These are phyloP conservation scores for Nitzschia putrida DNA, from an alignment of 108 stramenopile species.

Conservation along the genomic window DNA sequence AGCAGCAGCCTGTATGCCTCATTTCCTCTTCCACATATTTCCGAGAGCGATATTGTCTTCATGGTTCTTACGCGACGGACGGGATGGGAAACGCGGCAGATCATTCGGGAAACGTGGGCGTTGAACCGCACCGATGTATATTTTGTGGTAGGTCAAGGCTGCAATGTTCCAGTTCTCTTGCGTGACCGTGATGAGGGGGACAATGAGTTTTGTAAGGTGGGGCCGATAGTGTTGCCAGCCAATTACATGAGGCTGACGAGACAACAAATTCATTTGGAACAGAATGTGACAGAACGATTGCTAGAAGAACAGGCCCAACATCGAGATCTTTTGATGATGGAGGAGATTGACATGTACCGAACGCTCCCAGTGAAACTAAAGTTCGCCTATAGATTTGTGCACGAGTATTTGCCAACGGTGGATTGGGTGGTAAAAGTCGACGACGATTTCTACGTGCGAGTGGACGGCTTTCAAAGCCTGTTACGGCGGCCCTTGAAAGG, in stretches of 20 bases:
- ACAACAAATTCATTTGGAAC: conserved; percentile 3
- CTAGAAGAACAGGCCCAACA: conserved; percentile 17
- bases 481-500: conserved; percentile 8
- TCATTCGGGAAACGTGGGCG: conserved; percentile 36
- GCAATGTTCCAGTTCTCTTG: conserved; percentile 2
- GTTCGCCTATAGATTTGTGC: conserved; percentile 12
- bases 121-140: conserved; percentile 12
- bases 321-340: conserved; percentile 20
- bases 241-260: background rate
- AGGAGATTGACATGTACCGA: conserved; percentile 15
- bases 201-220: conserved; percentile 1
- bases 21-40: background rate
- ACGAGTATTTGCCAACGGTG: background rate
- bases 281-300: background rate
- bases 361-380: conserved; percentile 20
- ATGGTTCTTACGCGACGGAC: conserved; percentile 22
- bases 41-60: conserved; percentile 18
- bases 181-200: conserved; percentile 5
- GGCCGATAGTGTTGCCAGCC: background rate
- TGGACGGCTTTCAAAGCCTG: conserved; percentile 10
- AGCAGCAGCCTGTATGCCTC: no score
- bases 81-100: conserved; percentile 14
- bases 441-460: conserved; percentile 44
- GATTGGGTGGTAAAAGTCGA: conserved; percentile 26
- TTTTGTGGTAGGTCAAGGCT: conserved; percentile 28